Conservation (phyloP, 129 eudicot genomes). For the Tagetes patula region DNA sequence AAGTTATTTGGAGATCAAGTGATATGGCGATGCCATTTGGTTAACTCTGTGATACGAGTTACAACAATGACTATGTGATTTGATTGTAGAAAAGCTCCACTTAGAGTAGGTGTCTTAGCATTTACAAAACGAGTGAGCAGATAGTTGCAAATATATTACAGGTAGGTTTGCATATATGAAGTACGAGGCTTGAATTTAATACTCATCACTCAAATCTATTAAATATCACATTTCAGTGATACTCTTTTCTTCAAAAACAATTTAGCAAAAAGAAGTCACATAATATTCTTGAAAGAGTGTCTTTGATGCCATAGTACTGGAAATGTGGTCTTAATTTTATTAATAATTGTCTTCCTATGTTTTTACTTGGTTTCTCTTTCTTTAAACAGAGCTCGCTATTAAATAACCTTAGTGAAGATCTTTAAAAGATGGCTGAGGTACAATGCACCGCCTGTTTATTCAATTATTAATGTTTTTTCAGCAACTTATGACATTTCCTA, state of each 20-base stretch:
- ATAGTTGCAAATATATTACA: background rate
- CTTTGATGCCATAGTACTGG: background rate
- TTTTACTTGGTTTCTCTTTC: slow-evolving; percentile 12
- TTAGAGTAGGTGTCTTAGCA: background rate
- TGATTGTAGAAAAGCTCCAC: background rate
- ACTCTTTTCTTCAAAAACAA: background rate
- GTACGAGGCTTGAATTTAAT: background rate
- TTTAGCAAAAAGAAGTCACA: background rate
- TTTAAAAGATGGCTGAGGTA: slow-evolving; percentile 33
- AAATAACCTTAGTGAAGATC: background rate
- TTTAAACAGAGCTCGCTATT: slow-evolving; percentile 10
- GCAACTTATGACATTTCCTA: background rate
- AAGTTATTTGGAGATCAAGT: background rate
- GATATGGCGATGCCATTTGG: background rate
- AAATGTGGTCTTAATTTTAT: background rate
- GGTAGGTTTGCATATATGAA: background rate
- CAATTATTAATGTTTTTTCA: background rate
- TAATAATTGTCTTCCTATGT: background rate
- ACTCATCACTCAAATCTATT: background rate
- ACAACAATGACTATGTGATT: background rate
- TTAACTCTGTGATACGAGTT: background rate
- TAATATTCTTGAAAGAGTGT: background rate
- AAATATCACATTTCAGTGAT: background rate
- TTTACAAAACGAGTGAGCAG: background rate
- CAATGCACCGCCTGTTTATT: background rate